phyloP scores from a whole-genome alignment of 768 basidiomycete genomes.

The Mycena amicta region DNA sequence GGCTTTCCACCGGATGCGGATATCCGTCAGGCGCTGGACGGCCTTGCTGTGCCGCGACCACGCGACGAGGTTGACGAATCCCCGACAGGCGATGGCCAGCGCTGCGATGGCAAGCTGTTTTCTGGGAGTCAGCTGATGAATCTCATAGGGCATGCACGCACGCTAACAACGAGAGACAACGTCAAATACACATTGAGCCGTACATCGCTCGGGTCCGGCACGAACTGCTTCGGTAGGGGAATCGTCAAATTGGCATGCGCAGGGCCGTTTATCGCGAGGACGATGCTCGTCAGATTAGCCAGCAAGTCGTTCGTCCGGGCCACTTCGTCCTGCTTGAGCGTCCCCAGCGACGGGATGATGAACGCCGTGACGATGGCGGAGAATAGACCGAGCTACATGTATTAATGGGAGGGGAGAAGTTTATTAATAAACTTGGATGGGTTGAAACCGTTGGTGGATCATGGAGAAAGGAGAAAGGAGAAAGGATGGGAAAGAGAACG shows the following conservation, averaged over 20 bases:
- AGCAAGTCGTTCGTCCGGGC: slow-evolving; percentile 15
- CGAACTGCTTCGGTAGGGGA: neutral
- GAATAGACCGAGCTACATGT: slow-evolving; percentile 22
- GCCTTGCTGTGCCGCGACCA: slow-evolving; percentile 14
- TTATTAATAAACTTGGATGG: no score
- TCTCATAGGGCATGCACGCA: no score
- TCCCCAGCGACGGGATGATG: slow-evolving; percentile 15
- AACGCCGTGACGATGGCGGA: slow-evolving; percentile 25
- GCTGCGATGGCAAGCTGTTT: slow-evolving; percentile 21
- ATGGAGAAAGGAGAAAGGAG: no score
- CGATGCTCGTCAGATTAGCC: slow-evolving; percentile 8
- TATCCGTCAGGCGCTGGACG: slow-evolving; percentile 16
- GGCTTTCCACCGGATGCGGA: slow-evolving; percentile 18
- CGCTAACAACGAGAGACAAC: slow-evolving; percentile 22
- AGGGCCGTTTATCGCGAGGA: neutral
- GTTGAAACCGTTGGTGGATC: no score
- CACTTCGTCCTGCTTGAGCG: slow-evolving; percentile 10
- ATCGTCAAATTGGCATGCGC: neutral
- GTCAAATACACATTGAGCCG: slow-evolving; percentile 19
- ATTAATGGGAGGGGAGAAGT: neutral
- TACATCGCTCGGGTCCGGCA: slow-evolving; percentile 10
- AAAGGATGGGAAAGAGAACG: no score
- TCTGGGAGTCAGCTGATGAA: no score
- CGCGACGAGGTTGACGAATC: slow-evolving; percentile 17
- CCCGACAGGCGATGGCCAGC: slow-evolving; percentile 21